Conservation (phyloP, 331 rosid species). For the Saraca asoca region DNA sequence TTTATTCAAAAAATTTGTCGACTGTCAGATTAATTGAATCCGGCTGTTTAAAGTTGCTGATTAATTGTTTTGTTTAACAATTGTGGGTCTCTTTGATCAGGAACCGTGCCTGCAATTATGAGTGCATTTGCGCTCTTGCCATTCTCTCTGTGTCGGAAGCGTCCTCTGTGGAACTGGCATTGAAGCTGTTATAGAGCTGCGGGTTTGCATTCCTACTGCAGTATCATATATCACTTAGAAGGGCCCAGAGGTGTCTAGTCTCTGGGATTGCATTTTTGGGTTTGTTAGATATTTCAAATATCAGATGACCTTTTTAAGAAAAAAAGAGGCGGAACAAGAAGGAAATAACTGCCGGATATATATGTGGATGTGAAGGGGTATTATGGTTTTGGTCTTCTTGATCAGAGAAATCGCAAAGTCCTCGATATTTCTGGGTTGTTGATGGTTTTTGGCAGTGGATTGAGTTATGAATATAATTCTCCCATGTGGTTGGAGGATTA, state of each 20-base stretch:
- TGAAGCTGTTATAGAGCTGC: conserved; percentile 1
- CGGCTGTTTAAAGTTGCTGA: conserved; percentile 20
- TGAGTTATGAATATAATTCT: conserved; percentile 27
- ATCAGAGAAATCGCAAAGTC: background rate
- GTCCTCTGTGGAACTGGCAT: background rate
- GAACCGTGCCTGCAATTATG: background rate
- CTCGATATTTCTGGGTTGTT: conserved; percentile 15
- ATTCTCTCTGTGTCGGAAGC: background rate
- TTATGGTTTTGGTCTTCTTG: background rate
- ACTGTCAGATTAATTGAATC: conserved; percentile 18
- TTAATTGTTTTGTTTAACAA: background rate
- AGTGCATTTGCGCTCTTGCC: background rate
- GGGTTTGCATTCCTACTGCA: background rate
- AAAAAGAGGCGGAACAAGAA: background rate
- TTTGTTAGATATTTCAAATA: background rate
- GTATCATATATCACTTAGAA: background rate
- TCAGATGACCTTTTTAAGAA: background rate
- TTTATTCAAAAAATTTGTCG: conserved; percentile 20
- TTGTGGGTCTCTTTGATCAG: background rate
- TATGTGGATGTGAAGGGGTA: background rate
- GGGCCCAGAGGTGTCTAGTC: background rate
- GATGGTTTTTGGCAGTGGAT: conserved; percentile 25
- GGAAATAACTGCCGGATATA: background rate
- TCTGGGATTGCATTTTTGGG: background rate
- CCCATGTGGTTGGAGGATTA: conserved; percentile 46